phyloP scores from a whole-genome alignment of 805 yeast species.

The Metschnikowia picachoensis region DNA sequence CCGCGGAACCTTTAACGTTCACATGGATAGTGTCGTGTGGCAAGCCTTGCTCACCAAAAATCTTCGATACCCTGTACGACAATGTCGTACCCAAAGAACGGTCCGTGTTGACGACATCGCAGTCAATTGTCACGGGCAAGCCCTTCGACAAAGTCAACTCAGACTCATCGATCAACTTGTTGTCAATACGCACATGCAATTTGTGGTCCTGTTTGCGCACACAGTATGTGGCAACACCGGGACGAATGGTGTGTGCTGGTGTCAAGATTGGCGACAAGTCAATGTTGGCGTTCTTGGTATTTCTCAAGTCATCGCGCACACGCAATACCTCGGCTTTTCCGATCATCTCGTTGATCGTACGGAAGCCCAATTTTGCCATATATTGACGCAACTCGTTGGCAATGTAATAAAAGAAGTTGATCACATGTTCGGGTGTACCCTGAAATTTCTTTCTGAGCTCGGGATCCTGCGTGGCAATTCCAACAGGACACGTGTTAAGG shows the following conservation, averaged over 20 bases:
- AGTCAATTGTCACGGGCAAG: constrained; percentile 91
- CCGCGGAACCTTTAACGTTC: constrained; percentile 88
- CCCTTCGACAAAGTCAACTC: constrained; percentile 95
- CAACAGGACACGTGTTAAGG: constrained; percentile 92
- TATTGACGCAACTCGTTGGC: constrained; percentile 87
- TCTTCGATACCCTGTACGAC: constrained; percentile 89
- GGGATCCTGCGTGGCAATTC: constrained; percentile 98
- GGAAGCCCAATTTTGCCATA: constrained; percentile 94
- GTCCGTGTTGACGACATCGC: constrained; percentile 91
- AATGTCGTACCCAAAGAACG: constrained; percentile 94
- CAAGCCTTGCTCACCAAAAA: constrained; percentile 86
- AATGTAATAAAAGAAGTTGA: constrained; percentile 93
- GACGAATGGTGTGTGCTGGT: constrained; percentile 94
- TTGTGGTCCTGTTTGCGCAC: constrained; percentile 92
- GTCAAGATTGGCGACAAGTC: constrained; percentile 92
- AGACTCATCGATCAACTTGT: constrained; percentile 93
- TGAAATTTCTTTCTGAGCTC: constrained; percentile 83
- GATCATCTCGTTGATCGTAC: constrained; percentile 96
- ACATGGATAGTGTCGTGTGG: constrained; percentile 97
- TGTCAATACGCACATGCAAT: constrained; percentile 88
- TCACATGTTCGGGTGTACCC: constrained; percentile 98
- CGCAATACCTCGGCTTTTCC: constrained; percentile 90
- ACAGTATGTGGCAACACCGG: constrained; percentile 93
- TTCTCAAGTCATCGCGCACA: constrained; percentile 81
- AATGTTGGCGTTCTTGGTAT: constrained; percentile 84